Percentiles rank a stretch among this genome's conserved stretches.
phyloP scores from a whole-genome alignment of 2,329 filamentous ascomycete genomes.

The Colletotrichum scovillei region DNA sequence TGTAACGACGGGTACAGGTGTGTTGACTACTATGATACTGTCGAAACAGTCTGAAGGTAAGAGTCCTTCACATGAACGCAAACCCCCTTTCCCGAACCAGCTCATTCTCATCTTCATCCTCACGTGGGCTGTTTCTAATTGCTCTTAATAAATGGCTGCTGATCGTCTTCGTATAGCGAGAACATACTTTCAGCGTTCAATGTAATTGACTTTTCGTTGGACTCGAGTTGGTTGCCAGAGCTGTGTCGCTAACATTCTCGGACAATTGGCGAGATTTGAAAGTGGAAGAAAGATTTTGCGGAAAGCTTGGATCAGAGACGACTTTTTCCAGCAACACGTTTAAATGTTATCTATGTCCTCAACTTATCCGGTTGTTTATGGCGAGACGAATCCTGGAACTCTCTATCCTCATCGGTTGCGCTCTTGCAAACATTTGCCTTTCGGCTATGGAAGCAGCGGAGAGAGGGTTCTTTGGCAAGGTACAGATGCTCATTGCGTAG shows the following conservation, averaged over 20 bases:
- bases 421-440: too few species aligned
- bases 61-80: background rate
- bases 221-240: too few species aligned
- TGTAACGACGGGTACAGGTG: background rate
- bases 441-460: too few species aligned
- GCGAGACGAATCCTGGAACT: too few species aligned
- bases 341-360: too few species aligned
- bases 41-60: background rate
- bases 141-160: background rate
- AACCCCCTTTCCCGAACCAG: background rate
- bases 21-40: background rate
- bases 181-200: background rate
- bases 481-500: background rate
- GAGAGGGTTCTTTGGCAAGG: too few species aligned
- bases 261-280: background rate
- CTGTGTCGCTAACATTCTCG: background rate
- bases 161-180: background rate
- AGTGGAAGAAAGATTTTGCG: background rate
- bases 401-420: too few species aligned
- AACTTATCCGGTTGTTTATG: background rate
- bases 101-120: background rate
- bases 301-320: background rate
- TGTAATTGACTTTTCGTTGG: too few species aligned
- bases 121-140: background rate
- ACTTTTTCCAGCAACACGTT: background rate